A percentile compares a stretch with the other conserved stretches of the same genome.
These are phyloP conservation scores for Cordyceps cicadae DNA, from an alignment of 2,329 filamentous ascomycete genomes.

Conservation along the genomic window DNA sequence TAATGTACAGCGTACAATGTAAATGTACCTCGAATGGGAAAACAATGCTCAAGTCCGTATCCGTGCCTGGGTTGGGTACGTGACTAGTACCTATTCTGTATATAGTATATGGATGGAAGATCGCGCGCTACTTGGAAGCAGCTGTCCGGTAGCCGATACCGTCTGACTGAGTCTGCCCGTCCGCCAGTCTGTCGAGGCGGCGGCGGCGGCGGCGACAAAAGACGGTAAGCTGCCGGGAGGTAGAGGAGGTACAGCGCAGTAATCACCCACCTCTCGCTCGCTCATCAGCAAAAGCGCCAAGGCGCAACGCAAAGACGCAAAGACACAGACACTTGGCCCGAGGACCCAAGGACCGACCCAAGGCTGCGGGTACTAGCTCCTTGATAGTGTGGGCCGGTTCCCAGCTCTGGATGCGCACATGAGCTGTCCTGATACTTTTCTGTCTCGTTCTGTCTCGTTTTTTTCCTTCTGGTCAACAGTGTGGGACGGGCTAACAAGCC, in stretches of 20 bases:
- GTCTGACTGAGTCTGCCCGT: neutral
- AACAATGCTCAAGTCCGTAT: neutral
- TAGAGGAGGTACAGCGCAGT: neutral
- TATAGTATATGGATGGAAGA: neutral
- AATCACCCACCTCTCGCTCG: neutral
- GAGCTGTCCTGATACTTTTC: neutral
- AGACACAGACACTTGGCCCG: neutral
- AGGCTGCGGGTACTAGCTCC: constrained; percentile 9
- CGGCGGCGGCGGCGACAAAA: constrained; percentile 3
- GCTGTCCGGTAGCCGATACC: neutral
- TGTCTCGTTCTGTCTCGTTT: constrained; percentile 4
- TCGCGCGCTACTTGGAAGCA: neutral
- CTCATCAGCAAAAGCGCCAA: neutral
- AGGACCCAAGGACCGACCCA: neutral
- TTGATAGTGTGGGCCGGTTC: neutral
- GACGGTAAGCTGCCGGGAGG: constrained; percentile 3
- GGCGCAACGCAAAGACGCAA: neutral
- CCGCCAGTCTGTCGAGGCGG: neutral
- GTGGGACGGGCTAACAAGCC: constrained; percentile 2
- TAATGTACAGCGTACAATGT: constrained; percentile 1
- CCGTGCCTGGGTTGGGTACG: neutral
- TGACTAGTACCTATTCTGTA: neutral
- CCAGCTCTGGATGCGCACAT: constrained; percentile 2
- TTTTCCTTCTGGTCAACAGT: neutral
- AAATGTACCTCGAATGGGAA: neutral